Base-by-base conservation (phyloP, 257 asterid genomes). In the Przewalskia tangutica region DNA sequence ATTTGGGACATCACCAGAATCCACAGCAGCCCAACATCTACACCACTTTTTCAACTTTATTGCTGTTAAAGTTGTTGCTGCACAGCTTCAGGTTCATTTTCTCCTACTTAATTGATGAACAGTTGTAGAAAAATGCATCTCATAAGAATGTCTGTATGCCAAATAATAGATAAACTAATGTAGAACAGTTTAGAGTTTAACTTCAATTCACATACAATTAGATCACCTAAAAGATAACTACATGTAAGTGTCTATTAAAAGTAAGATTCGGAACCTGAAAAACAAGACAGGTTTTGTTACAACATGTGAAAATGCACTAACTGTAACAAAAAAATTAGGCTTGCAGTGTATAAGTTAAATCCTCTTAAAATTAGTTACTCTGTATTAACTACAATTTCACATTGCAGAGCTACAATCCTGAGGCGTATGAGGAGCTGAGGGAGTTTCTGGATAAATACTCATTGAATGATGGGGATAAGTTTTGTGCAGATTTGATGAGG, bases 1-100 rank as follows among this genome's bases (percentile, higher is more conserved):
- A 42, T 93, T 93, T 76, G 98, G 96, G 75, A 93, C 93, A 27
- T 94, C 98, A 0, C 98, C 97, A 6, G 98, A 94, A 88, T 88
- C 89, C 46, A 94, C 91, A 80, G 96, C 96, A 60, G 96, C 97
- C 2, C 92, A 87, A 17, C 97, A 92, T 79, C 89, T 94, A 50
- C 98, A 94, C 81, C 86, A 93, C 76, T 94, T 93, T 60, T 94
- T 94, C 96, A 94, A 97, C 16, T 94, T 83, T 71, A 18, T 92
- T 32, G 97, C 97, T 3, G 96, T 94, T 54, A 86, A 83, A 83
- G 89, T 94, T 65, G 98, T 94, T 54, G 27, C 79, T 8, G 90
- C 98, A 10, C 98, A 93, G 89, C 92, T 94, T 81, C 79, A 93
- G 98, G 97, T 93, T 83, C 84, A 80, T 67, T 75, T 42, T 76